Evolutionary conservation across 495 filamentous ascomycete species (phyloP), one percentile per base, ranked within the genome.

Genomic region (Penicillium angulare): DNA sequence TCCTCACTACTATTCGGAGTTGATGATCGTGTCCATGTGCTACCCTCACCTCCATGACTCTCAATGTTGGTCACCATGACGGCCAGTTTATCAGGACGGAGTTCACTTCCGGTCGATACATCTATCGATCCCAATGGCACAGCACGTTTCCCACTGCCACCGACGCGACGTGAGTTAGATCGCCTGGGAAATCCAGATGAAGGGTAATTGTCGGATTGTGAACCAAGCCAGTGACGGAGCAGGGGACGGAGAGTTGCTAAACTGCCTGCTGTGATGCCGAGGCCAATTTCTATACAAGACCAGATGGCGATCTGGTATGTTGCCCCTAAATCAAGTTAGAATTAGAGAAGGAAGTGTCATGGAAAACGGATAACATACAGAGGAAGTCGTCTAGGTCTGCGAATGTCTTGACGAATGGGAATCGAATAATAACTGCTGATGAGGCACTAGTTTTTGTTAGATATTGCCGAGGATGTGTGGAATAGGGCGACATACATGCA

Each of bases 231-330:
- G 15, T 66, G 36, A 24, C 69, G 66, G 22, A 82, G 65, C 4
- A 78, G 65, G 5, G 75, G 75, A 21, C 74, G 73, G 8, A 77
- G 69, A 9, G 69, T 75, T 35, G 74, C 74, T 6, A 78, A 70
- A 47, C 70, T 74, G 9, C 68, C 75, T 38, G 73, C 72, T 1
- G 74, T 67, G 51, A 78, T 75, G 13, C 73, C 75, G 0, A 77
- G 61, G 17, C 66, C 72, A n/a, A 57, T 57, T 57, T 78, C 74
- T 50, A 71, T 63, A 43, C 64, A 68, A 34, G 71, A 73, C 74
- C 74, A 78, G 44, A 76, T 56, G 21, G 71, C 71, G 44, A 76
- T 68, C 42, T 71, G 59, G 47, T 65, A 61, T 32, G 71, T 76
- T 17, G 73, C 60, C 29, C 69, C 70, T 73, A 34, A 9, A 18